Conservation (phyloP, 1,139 yeast species). For the Pichia sp. region DNA sequence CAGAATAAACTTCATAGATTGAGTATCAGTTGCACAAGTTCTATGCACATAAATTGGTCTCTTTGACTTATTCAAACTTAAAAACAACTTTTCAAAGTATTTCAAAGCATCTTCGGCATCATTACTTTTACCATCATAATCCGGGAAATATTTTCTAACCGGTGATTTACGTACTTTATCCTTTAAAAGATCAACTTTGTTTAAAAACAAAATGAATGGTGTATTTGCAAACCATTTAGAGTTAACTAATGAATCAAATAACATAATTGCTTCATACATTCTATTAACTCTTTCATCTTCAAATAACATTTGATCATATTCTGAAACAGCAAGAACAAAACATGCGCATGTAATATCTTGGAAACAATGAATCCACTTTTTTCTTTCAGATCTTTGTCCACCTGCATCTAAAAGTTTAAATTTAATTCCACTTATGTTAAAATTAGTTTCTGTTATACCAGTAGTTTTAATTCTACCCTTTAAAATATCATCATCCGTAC, state of each 20-base stretch:
- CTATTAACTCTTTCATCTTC: constrained; percentile 88
- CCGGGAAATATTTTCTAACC: constrained; percentile 64
- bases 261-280: constrained; percentile 81
- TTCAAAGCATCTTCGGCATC: constrained; percentile 61
- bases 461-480: constrained; percentile 92
- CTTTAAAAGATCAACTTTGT: constrained; percentile 79
- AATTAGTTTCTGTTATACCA: constrained; percentile 85
- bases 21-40: constrained; percentile 94
- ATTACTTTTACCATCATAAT: constrained; percentile 54
- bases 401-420: constrained; percentile 92
- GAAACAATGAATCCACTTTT: constrained; percentile 95
- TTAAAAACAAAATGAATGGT: constrained; percentile 82
- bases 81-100: constrained; percentile 61
- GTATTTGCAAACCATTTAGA: constrained; percentile 81
- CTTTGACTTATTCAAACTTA: constrained; percentile 54
- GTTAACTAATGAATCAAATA: constrained; percentile 81
- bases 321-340: constrained; percentile 88
- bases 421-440: constrained; percentile 58
- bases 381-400: constrained; percentile 90
- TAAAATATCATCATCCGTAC: constrained; percentile 76
- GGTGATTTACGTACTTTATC: constrained; percentile 63
- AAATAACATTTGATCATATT: constrained; percentile 84
- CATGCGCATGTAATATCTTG: constrained; percentile 85
- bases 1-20: constrained; percentile 80
- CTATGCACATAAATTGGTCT: constrained; percentile 84